Base-by-base conservation (phyloP, 495 filamentous ascomycete genomes). In the Aspergillus wentii region DNA sequence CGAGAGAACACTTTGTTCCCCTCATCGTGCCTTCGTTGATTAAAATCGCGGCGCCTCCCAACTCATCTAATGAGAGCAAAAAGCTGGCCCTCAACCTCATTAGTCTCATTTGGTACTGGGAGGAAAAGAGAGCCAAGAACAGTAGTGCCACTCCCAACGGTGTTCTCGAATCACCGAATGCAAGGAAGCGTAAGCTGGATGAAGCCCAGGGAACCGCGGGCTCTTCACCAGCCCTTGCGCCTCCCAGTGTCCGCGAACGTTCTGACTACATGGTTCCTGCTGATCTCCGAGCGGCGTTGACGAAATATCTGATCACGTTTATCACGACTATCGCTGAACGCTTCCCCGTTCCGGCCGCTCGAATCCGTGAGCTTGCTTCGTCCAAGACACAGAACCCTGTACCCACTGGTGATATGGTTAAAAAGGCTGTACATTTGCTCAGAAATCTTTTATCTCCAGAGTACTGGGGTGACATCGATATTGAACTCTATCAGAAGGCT, bases 251-350 rank as follows among this genome's bases (percentile, higher is more conserved):
- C 20, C 62, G 67, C 11, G 83, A 85, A 34, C 72, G 72, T 35
- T 62, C 66, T 2, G 85, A 91, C 30, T 90, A 85, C 46, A 69
- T 76, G 28, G 78, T 91, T 9, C 75, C 86, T 33, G 49, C 70
- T 5, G 53, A 74, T 10, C 77, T 85, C 23, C 74, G 88, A 9
- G 74, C 75, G 7, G 79, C 88, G 51, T 79, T 97, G 64, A 76
- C 95, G 29, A 94, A 90, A 53, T 97, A 96, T 57, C 74, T 97
- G 14, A 86, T 95, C 16, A 83, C 90, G 25, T 95, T 95, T 59
- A 95, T 97, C 51, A 88, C 87, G 5, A 80, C 84, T 16, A 75
- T 92, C n/a, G 82, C 79, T 31, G 90, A 92, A 62, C 77, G 85
- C 28, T 95, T 83, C 62, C 80, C 75, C 32, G 78, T 85, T 20